Evolutionary conservation across 2,329 filamentous ascomycete species (phyloP), one percentile per base, ranked within the genome.

Genomic region (Cordyceps cicadae): DNA sequence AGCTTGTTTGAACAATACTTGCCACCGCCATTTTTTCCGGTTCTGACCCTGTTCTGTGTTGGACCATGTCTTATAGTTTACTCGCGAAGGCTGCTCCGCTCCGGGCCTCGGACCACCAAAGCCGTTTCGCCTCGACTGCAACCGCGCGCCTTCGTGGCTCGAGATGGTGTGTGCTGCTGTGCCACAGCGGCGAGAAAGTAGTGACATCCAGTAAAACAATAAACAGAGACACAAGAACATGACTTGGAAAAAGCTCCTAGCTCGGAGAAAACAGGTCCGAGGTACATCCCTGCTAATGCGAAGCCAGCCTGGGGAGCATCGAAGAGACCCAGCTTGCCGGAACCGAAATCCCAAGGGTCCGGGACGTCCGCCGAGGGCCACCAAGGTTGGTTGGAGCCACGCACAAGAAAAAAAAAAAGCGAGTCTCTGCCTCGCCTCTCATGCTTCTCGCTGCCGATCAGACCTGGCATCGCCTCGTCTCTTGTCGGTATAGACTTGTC

Each of bases 231-330:
- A 46, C 4, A n/a, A 46, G n/a, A 46, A 39, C 7, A n/a, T 14
- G 9, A 37, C 34, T 37, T 37, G 34, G 34, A 8, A 14, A 37
- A 37, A 29, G 29, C 12, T 37, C 11, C 34, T 37, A 37, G 34
- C 34, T 37, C 34, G 11, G 34, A 21, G 9, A 24, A 46, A 46
- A 21, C 49, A 50, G 7, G 21, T 5, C 24, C 29, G 14, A 59
- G 34, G 49, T 26, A 39, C 57, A 59, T 48, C 46, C 39, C 29
- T 59, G 49, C 57, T 53, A 53, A 53, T 53, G 49, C 57, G 39
- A 50, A 39, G 39, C 56, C 52, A 52, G 34, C 21, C 29, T 49
- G 43, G 54, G 54, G 29, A 29, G 29, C 29, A 15, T 5, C 9
- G 14, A 39, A 39, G 17, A 39, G 54, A 29, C 45, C 55, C 57